phyloP scores from a whole-genome alignment of 1,284 basidiomycete genomes.

The Sphagnurus paluster region DNA sequence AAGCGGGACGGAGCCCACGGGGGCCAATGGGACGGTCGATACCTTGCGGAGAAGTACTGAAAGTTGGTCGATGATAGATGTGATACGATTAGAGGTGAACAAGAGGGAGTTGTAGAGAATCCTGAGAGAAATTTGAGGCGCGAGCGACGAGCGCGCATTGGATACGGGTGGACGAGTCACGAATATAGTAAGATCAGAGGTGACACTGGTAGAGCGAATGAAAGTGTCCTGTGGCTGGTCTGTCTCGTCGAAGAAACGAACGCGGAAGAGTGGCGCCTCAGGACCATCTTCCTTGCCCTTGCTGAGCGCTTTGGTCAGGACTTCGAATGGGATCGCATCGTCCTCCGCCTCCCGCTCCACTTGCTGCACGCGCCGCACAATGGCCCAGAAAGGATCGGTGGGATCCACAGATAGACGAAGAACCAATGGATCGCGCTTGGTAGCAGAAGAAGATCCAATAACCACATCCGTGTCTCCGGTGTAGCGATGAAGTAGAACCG shows the following conservation, averaged over 20 bases:
- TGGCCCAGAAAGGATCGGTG: conserved; percentile 88
- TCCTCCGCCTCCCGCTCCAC: conserved; percentile 84
- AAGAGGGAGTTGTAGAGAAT: conserved; percentile 95
- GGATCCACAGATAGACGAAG: conserved; percentile 87
- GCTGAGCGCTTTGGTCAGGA: conserved; percentile 73
- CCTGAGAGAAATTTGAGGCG: conserved; percentile 80
- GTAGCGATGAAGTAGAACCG: conserved; percentile 90
- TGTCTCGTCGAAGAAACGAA: conserved; percentile 95
- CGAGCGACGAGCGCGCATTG: conserved; percentile 69
- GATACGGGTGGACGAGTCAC: conserved; percentile 68
- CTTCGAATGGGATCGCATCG: conserved; percentile 84
- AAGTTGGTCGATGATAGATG: conserved; percentile 85
- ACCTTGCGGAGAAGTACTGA: conserved; percentile 79
- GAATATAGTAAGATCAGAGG: conserved; percentile 90
- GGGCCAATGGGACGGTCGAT: conserved; percentile 57
- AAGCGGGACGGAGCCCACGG: conserved; percentile 79
- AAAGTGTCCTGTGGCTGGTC: conserved; percentile 74
- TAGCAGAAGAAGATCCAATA: conserved; percentile 86
- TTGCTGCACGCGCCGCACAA: conserved; percentile 85
- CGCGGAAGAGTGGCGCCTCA: conserved; percentile 82
- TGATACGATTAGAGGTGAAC: conserved; percentile 82
- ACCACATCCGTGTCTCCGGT: conserved; percentile 96
- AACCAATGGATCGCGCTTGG: conserved; percentile 80
- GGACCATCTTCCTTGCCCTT: conserved; percentile 60
- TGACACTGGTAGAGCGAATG: conserved; percentile 78